Conservation (phyloP, 257 asterid species). For the Parsonsia alboflavescens region DNA sequence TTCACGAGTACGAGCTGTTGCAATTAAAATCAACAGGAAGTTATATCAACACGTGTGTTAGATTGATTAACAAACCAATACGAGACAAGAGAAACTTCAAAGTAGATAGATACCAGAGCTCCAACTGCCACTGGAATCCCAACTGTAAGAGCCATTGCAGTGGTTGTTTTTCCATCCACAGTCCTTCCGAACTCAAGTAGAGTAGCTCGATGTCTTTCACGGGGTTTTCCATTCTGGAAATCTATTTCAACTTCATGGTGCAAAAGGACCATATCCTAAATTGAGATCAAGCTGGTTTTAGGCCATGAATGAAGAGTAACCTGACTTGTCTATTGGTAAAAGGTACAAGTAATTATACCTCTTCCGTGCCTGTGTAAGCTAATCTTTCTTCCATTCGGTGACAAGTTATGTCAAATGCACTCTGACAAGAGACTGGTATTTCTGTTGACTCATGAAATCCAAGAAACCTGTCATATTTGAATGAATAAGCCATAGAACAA, state of each 20-base stretch:
- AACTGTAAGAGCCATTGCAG: conserved; percentile 90
- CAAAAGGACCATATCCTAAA: conserved; percentile 85
- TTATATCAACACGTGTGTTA: background rate
- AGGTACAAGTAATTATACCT: conserved; percentile 33
- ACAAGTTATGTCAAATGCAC: conserved; percentile 72
- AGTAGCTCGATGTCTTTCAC: conserved; percentile 64
- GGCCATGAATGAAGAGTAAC: background rate
- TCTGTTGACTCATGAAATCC: conserved; percentile 65
- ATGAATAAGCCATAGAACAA: background rate
- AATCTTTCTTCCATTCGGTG: conserved; percentile 75
- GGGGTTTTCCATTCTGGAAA: conserved; percentile 50
- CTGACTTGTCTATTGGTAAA: background rate
- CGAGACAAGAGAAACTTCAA: conserved; percentile 1
- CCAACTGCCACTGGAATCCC: conserved; percentile 96
- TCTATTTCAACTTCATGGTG: conserved; percentile 90
- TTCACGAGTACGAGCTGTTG: conserved; percentile 66
- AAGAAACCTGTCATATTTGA: conserved; percentile 52
- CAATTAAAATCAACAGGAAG: background rate
- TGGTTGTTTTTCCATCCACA: conserved; percentile 40
- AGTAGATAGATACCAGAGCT: conserved; percentile 62
- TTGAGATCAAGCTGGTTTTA: conserved; percentile 7
- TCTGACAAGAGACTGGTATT: conserved; percentile 55
- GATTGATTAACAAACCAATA: background rate
- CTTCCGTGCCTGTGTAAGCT: conserved; percentile 58
- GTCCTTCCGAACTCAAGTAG: conserved; percentile 71